Base-by-base conservation (phyloP, 176 grass and related monocot species). In the Oryza nivara region DNA sequence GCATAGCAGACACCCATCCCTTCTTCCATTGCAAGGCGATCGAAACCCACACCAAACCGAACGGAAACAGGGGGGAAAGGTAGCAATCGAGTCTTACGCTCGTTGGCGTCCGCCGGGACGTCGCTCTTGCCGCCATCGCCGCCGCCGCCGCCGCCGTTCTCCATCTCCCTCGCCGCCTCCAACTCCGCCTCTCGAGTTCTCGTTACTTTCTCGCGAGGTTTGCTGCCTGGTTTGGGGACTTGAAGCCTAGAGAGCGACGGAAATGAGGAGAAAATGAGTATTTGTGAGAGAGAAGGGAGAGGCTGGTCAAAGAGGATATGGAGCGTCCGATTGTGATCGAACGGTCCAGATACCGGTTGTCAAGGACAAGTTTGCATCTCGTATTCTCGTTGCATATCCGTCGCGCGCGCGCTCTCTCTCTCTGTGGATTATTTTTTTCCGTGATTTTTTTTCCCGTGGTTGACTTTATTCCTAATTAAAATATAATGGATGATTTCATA, bases 61-160 rank as follows among this genome's bases (percentile, higher is more conserved):
- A 80, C 47, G 13, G 3, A 65, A 20, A 8, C 0, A 64, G 17
- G 4, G 12, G 64, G 3, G 38, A 9, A 80, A 26, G 15, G 2
- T 13, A 17, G 19, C 3, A 52, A 83, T 40, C 70, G 20, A 14
- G 38, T 5, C 92, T 87, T 92, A 97, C 95, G 95, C 58, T 90
- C 94, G 73, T 97, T 97, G 43, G 92, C 94, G 32, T 94, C 82
- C 79, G 94, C 88, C 4, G 94, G 94, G 48, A 94, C 89, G 30
- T 92, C 92, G 77, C 88, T 80, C 73, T 83, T 65, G 60, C 60
- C 44, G 78, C 80, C 68, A 56, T 47, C 34, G 23, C 23, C 23
- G 35, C 35, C 43, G 78, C 80, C 68, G 65, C 35, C 43, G 78
- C 83, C 68, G 58, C 82, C 72, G 43, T 86, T 80, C 56, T 88